Percentiles rank a stretch among this genome's conserved stretches.
These are phyloP conservation scores for Lizanozyma gosingica DNA, from an alignment of 1,139 yeast genomes.

Conservation along the genomic window DNA sequence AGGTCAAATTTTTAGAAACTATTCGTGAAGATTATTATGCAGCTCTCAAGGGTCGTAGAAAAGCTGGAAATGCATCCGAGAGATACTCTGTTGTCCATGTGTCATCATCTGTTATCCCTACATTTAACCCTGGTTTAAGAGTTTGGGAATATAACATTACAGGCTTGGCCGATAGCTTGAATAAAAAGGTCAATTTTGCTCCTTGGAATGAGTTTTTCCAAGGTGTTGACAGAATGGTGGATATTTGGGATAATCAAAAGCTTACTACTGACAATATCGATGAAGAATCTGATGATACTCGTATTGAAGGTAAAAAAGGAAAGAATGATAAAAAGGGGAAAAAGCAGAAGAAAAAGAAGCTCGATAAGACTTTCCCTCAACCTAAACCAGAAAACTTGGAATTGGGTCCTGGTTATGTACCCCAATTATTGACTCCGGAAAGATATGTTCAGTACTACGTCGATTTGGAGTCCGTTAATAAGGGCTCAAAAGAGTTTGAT, in stretches of 20 bases:
- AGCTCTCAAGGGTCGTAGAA: slow-evolving; percentile 31
- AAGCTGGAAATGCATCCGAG: slow-evolving; percentile 40
- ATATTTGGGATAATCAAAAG: slow-evolving; percentile 7
- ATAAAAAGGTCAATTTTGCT: slow-evolving; percentile 10
- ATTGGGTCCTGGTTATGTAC: slow-evolving; percentile 68
- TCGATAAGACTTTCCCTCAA: slow-evolving; percentile 62
- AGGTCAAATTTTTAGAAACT: slow-evolving; percentile 50
- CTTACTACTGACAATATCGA: slow-evolving; percentile 11
- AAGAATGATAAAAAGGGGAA: slow-evolving; percentile 5
- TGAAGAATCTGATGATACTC: slow-evolving; percentile 11
- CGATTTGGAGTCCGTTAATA: slow-evolving; percentile 46
- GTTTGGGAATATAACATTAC: slow-evolving; percentile 81
- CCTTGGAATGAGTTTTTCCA: slow-evolving; percentile 52
- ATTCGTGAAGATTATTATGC: slow-evolving; percentile 47
- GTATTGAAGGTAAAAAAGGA: slow-evolving; percentile 2
- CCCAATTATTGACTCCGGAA: slow-evolving; percentile 65
- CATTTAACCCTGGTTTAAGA: slow-evolving; percentile 73
- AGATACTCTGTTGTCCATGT: slow-evolving; percentile 65
- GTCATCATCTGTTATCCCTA: slow-evolving; percentile 73
- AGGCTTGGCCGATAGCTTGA: slow-evolving; percentile 25
- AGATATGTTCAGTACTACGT: slow-evolving; percentile 65
- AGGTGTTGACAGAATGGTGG: slow-evolving; percentile 29
- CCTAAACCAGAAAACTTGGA: slow-evolving; percentile 45
- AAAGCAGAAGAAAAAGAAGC: slow-evolving; percentile 18
- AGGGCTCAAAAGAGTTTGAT: slow-evolving; percentile 38